Evolutionary conservation across 768 basidiomycete species (phyloP).

Genomic region (Trametes cinnabarina): DNA sequence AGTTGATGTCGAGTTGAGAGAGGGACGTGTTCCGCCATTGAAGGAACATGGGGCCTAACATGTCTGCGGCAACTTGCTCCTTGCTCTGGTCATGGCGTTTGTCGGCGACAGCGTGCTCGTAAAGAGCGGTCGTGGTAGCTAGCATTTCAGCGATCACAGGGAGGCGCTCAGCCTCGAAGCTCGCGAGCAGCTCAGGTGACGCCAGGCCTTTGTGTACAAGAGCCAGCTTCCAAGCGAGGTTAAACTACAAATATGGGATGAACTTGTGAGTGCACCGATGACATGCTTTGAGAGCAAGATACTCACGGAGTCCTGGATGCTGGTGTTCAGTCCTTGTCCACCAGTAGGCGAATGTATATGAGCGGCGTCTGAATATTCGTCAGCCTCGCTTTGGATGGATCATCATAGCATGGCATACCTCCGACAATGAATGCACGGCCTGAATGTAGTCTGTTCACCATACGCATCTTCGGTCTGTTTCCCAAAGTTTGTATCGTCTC

Average conservation of each 20-base stretch:
- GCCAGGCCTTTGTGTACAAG: slow-evolving; percentile 29
- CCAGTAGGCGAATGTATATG: slow-evolving; percentile 47
- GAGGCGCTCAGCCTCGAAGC: slow-evolving; percentile 31
- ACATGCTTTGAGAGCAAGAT: neutral
- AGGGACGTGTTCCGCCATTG: slow-evolving; percentile 24
- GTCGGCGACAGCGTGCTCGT: neutral
- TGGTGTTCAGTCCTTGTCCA: slow-evolving; percentile 36
- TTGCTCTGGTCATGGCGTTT: neutral
- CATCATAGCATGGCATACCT: slow-evolving; percentile 31
- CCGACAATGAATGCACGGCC: slow-evolving; percentile 46
- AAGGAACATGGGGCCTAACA: slow-evolving; percentile 20
- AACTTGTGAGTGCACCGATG: too few species aligned
- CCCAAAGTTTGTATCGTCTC: slow-evolving; percentile 7
- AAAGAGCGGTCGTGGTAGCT: slow-evolving; percentile 20
- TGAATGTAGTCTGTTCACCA: slow-evolving; percentile 41
- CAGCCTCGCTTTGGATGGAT: too few species aligned
- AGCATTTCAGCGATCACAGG: slow-evolving; percentile 32
- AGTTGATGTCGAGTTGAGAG: slow-evolving; percentile 51
- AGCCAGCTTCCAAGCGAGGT: slow-evolving; percentile 33
- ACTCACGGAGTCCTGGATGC: slow-evolving; percentile 29
- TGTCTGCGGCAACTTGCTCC: neutral
- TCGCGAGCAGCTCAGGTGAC: slow-evolving; percentile 24
- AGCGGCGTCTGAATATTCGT: slow-evolving; percentile 24
- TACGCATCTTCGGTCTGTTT: slow-evolving; percentile 45
- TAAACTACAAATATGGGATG: slow-evolving; percentile 25